Conservation (phyloP, 352 stramenopile genomes). For the Pythium brachiatum region DNA sequence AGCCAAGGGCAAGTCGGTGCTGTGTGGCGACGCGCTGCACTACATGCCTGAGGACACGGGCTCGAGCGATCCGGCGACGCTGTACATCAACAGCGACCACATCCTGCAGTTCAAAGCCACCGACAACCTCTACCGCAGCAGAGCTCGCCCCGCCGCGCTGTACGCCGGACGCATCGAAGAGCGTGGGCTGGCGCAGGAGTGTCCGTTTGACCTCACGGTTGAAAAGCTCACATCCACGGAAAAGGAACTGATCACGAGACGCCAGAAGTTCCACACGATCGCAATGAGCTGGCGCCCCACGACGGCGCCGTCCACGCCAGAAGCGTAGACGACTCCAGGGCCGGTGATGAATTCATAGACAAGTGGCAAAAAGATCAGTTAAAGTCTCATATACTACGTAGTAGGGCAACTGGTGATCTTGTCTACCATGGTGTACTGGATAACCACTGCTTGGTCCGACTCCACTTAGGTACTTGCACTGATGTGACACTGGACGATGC, state of each 20-base stretch:
- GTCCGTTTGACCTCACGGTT: constrained; percentile 19
- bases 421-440: no score
- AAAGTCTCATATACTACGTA: no score
- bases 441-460: no score
- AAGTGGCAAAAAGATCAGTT: no score
- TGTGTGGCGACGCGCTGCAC: constrained; percentile 63
- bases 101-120: constrained; percentile 24
- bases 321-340: no score
- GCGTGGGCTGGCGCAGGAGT: constrained; percentile 14
- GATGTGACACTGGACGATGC: no score
- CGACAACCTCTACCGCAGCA: constrained; percentile 12
- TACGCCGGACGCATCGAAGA: constrained; percentile 15
- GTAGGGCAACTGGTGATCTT: no score
- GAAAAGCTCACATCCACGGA: constrained; percentile 8
- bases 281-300: constrained; percentile 4
- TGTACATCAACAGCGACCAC: constrained; percentile 75
- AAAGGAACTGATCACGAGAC: constrained; percentile 8
- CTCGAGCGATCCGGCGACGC: constrained; percentile 18
- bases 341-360: no score
- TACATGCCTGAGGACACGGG: constrained; percentile 35
- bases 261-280: constrained; percentile 12
- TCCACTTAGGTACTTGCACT: no score
- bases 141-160: constrained; percentile 13
- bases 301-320: no score
- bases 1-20: constrained; percentile 26